Conservation (phyloP, 1,284 basidiomycete genomes). For the Laetiporus sulphureus region DNA sequence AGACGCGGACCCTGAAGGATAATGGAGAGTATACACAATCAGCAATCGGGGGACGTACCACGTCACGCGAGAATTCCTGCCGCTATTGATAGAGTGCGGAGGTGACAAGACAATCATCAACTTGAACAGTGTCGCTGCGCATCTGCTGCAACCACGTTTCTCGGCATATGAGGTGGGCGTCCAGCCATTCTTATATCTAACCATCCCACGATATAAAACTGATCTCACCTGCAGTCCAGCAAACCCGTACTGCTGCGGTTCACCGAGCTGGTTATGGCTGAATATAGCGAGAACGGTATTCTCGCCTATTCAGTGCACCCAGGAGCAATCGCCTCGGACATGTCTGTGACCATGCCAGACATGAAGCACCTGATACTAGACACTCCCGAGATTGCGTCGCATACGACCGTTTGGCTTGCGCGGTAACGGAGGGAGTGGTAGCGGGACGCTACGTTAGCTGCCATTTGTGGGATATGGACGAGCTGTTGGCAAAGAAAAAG, state of each 20-base stretch:
- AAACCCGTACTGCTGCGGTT: slow-evolving; percentile 14
- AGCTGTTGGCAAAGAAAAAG: slow-evolving; percentile 7
- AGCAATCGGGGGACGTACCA: slow-evolving; percentile 9
- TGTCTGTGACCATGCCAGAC: slow-evolving; percentile 3
- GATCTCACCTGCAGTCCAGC: too few relatives aligned
- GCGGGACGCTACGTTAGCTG: slow-evolving; percentile 7
- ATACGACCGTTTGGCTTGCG: slow-evolving; percentile 8
- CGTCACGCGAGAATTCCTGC: slow-evolving; percentile 3
- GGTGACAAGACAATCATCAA: slow-evolving; percentile 5
- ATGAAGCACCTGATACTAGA: slow-evolving; percentile 5
- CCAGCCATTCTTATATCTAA: not conserved
- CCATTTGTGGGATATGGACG: slow-evolving; percentile 10
- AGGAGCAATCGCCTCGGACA: slow-evolving; percentile 7
- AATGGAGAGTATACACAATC: slow-evolving; percentile 9
- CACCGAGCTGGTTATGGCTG: slow-evolving; percentile 8
- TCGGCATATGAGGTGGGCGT: slow-evolving; percentile 2
- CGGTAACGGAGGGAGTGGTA: slow-evolving; percentile 3
- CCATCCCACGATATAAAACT: not conserved
- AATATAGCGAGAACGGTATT: slow-evolving; percentile 11
- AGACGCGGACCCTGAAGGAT: slow-evolving; percentile 8
- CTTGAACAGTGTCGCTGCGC: slow-evolving; percentile 1
- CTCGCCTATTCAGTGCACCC: slow-evolving; percentile 8
- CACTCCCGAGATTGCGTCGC: slow-evolving; percentile 5
- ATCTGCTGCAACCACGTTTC: not conserved
- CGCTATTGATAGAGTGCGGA: slow-evolving; percentile 3